phyloP scores from a whole-genome alignment of 1,284 basidiomycete genomes.

The Exsudoporus floridanus region DNA sequence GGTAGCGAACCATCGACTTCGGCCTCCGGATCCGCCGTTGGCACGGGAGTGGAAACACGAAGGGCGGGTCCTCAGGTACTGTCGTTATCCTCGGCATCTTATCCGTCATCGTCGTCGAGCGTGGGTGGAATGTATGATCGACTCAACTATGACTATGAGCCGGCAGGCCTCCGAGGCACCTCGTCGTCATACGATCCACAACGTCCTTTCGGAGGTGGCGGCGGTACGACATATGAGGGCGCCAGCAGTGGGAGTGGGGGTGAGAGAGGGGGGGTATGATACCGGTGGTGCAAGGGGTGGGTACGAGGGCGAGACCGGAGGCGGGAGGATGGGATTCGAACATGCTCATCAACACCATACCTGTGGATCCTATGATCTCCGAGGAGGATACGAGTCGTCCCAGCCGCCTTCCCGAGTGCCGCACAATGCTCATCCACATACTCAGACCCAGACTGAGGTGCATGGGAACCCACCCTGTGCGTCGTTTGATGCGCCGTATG shows the following conservation, averaged over 20 bases:
- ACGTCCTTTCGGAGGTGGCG: slow-evolving; percentile 13
- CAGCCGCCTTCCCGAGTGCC: slow-evolving; percentile 22
- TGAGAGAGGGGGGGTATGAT: slow-evolving; percentile 26
- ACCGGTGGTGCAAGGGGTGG: slow-evolving; percentile 15
- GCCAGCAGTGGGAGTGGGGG: slow-evolving; percentile 9
- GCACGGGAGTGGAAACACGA: slow-evolving; percentile 8
- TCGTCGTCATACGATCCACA: slow-evolving; percentile 28
- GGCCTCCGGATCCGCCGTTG: slow-evolving; percentile 6
- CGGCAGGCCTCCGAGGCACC: slow-evolving; percentile 8
- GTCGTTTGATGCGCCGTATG: slow-evolving; percentile 29
- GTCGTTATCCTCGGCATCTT: slow-evolving; percentile 18
- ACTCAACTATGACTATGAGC: slow-evolving; percentile 29
- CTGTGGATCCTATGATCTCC: slow-evolving; percentile 25
- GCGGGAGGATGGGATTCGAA: slow-evolving; percentile 26
- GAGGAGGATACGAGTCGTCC: slow-evolving; percentile 25
- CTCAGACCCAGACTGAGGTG: slow-evolving; percentile 24
- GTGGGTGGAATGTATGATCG: slow-evolving; percentile 22
- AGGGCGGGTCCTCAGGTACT: slow-evolving; percentile 24
- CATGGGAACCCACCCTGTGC: slow-evolving; percentile 24
- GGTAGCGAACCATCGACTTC: slow-evolving; percentile 26
- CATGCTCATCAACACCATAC: slow-evolving; percentile 26
- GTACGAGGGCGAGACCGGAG: slow-evolving; percentile 21
- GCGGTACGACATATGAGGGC: slow-evolving; percentile 18
- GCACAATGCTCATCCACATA: slow-evolving; percentile 20
- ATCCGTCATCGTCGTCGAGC: slow-evolving; percentile 18